A percentile compares a stretch with the other conserved stretches of the same genome.
Evolutionary conservation across 208 protist species (phyloP).

Genomic region (Novymonas esmeraldas): DNA sequence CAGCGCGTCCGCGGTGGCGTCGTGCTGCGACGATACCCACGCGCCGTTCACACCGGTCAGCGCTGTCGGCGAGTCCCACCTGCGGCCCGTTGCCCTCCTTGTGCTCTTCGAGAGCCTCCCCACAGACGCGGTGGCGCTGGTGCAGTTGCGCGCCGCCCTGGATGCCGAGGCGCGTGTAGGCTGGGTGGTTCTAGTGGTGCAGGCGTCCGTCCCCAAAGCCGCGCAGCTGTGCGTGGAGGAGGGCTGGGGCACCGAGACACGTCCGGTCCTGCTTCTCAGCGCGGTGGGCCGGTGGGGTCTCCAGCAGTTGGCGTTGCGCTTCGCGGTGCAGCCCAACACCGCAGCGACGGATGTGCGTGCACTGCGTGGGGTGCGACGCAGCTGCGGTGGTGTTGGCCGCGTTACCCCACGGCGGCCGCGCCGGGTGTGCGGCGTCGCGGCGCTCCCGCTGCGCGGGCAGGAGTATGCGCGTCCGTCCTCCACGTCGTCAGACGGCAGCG

Average conservation of each 20-base stretch:
- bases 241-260: conserved; percentile 39
- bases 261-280: conserved; percentile 49
- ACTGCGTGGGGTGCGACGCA: conserved; percentile 22
- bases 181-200: conserved; percentile 52
- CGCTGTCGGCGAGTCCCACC: conserved; percentile 10
- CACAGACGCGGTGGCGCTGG: conserved; percentile 3
- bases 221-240: conserved; percentile 36
- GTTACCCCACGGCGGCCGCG: not conserved
- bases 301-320: conserved; percentile 56
- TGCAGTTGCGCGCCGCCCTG: conserved; percentile 8
- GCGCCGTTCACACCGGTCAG: conserved; percentile 11
- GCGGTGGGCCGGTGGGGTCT: conserved; percentile 54
- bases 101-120: conserved; percentile 52
- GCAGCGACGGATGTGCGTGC: conserved; percentile 8
- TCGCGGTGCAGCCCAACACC: conserved; percentile 50
- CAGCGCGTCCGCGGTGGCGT: conserved; percentile 4
- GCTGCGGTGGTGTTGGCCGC: not conserved
- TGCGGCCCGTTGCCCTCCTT: conserved; percentile 34
- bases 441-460: conserved; percentile 20
- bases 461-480: conserved; percentile 8
- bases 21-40: conserved; percentile 7
- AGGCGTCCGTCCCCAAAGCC: conserved; percentile 36
- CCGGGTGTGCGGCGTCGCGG: conserved; percentile 16
- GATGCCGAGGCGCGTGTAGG: conserved; percentile 4
- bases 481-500: not conserved